Base-by-base conservation (phyloP, 345 rosid species). In the Schrenkiella parvula region DNA sequence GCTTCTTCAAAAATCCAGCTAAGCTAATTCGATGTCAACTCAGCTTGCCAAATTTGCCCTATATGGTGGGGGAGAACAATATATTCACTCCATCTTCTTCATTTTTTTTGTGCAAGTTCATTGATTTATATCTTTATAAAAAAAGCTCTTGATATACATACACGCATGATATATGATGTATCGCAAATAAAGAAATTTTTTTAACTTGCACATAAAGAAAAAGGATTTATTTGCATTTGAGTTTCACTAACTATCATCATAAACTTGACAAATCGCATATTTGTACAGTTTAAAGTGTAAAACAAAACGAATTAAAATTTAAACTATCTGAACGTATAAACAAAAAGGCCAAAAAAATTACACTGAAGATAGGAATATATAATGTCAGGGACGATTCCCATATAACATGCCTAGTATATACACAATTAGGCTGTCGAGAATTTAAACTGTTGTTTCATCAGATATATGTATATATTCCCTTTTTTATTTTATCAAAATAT, bases 1-100 rank as follows among this genome's bases (percentile, higher is more conserved):
- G 35, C 50, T 69, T 6, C 57, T 58, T 57, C 6, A 21, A 71
- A 59, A 19, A 28, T 13, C 48, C 10, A 58, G 38, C 38, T 64
- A 72, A 64, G 32, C 22, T 56, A 21, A 73, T 56, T 65, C 58
- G 71, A 18, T 73, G 65, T 65, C 71, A 65, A 73, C 43, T 65
- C 71, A 65, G 25, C 18, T 64, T 72, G 52, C 72, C 78, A 37
- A 65, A 26, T 26, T 64, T 28, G 51, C 47, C 60, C 66, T 56
- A 28, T 65, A 37, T 66, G 18, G 72, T 73, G 78, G 66, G 51
- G 35, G 51, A 11, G 51, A 37, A 37, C 38, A 37, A 26, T 60
- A 37, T 65, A 37, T 28, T 26, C 10, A 65, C 72, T 26, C 32
- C 14, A 65, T 28, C 66, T 56, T 46, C 50, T 42, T 6, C 29